phyloP scores from a whole-genome alignment of 2,329 filamentous ascomycete species.

The Xylaria sp. region DNA sequence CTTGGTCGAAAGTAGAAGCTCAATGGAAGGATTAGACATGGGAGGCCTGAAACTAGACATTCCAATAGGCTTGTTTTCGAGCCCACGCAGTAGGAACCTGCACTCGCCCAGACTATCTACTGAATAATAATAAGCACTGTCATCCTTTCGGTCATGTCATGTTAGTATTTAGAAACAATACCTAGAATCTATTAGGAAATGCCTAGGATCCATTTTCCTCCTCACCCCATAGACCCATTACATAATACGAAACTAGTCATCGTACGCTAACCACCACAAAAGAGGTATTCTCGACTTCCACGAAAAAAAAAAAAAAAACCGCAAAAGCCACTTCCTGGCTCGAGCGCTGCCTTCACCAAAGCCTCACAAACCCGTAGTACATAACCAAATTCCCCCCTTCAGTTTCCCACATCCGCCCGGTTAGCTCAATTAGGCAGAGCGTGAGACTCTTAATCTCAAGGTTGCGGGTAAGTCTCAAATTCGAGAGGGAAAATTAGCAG shows the following conservation, averaged over 20 bases:
- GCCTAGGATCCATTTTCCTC: too few species aligned
- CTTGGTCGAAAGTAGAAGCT: conserved; percentile 31
- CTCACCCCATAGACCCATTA: background rate
- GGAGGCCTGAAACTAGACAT: conserved; percentile 7
- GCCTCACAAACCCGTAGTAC: too few species aligned
- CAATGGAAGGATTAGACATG: conserved; percentile 16
- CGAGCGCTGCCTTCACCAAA: too few species aligned
- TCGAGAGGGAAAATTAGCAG: background rate
- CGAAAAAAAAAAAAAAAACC: too few species aligned
- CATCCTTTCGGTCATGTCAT: background rate
- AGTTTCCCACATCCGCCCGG: conserved; percentile 53
- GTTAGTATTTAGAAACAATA: background rate
- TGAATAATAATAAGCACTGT: background rate
- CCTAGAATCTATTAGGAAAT: too few species aligned
- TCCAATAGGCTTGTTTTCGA: background rate
- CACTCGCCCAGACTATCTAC: background rate
- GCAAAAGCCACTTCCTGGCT: too few species aligned
- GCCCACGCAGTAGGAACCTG: background rate
- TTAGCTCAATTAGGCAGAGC: conserved; percentile 74
- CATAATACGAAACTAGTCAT: conserved; percentile 7
- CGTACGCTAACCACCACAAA: background rate
- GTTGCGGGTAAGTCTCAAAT: conserved; percentile 45
- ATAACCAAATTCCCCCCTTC: too few species aligned
- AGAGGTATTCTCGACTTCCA: too few species aligned
- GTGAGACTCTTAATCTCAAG: conserved; percentile 72